Evolutionary conservation across 1,284 basidiomycete genomes (phyloP).

Genomic region (Phellopilus nigrolimitatus): DNA sequence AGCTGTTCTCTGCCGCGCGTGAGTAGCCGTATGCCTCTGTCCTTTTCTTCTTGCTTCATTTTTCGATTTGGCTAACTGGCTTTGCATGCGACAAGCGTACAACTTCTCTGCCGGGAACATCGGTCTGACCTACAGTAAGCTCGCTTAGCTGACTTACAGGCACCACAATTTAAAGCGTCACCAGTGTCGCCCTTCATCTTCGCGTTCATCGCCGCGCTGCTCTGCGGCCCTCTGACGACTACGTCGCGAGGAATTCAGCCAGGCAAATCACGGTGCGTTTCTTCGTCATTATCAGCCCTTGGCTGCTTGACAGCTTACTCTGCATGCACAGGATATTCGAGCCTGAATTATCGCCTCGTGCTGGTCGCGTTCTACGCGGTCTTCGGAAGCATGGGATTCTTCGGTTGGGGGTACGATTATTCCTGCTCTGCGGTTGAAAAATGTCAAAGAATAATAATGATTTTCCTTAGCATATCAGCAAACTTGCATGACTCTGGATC

Average conservation of each 20-base stretch:
- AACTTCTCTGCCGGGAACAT: conserved; percentile 20
- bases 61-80: not conserved
- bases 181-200: conserved; percentile 24
- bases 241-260: conserved; percentile 22
- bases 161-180: not conserved
- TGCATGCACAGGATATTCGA: conserved; percentile 7
- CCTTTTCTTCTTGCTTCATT: not conserved
- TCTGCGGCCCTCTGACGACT: conserved; percentile 25
- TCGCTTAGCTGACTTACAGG: not conserved
- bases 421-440: not conserved
- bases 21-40: conserved; percentile 7
- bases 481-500: conserved; percentile 23
- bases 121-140: conserved; percentile 21
- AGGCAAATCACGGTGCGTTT: conserved; percentile 19
- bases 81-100: conserved; percentile 18
- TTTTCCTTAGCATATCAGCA: conserved; percentile 17
- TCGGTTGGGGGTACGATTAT: conserved; percentile 21
- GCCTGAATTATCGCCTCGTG: conserved; percentile 23
- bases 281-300: not conserved
- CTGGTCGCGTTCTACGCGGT: conserved; percentile 23
- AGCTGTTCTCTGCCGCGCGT: conserved; percentile 25
- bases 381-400: conserved; percentile 23
- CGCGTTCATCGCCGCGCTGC: conserved; percentile 21
- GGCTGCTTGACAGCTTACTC: not conserved
- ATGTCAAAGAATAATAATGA: not conserved